phyloP scores from a whole-genome alignment of 176 grass and related monocot genomes.

The Rhynchospora pubera region DNA sequence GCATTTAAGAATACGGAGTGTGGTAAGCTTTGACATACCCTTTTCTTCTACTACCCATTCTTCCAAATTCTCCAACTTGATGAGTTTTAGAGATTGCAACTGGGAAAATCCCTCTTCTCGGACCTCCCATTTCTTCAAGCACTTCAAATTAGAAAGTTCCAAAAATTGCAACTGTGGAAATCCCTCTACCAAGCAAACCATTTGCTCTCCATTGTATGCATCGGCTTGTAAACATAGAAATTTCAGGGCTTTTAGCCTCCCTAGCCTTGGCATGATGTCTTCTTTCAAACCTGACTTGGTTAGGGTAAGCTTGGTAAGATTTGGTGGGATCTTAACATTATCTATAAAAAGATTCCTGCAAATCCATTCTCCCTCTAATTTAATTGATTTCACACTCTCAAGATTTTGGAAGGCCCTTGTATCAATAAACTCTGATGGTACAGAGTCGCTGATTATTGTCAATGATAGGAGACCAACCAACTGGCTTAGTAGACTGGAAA shows the following conservation, averaged over 20 bases:
- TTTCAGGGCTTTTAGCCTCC: not conserved
- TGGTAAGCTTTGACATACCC: not conserved
- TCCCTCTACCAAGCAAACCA: not conserved
- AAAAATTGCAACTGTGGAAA: not conserved
- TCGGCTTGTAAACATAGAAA: not conserved
- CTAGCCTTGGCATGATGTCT: not conserved
- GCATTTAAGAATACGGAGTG: not conserved
- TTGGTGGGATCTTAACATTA: not conserved
- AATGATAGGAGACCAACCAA: not conserved
- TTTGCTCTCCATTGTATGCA: not conserved
- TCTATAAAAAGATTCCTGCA: not conserved
- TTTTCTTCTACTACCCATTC: not conserved
- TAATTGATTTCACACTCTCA: not conserved
- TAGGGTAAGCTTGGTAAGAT: slow-evolving; percentile 1
- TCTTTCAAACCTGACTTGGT: not conserved
- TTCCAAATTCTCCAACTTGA: not conserved
- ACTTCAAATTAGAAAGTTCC: not conserved
- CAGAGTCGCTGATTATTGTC: not conserved
- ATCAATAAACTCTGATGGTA: not conserved
- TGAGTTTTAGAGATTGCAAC: not conserved
- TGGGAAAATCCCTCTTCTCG: not conserved
- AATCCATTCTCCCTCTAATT: not conserved
- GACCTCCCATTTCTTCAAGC: not conserved
- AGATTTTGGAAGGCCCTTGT: not conserved
- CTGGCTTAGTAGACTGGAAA: not conserved